These are phyloP conservation scores for Aechmea fasciata DNA, from an alignment of 176 grass and related monocot species.

Conservation along the genomic window DNA sequence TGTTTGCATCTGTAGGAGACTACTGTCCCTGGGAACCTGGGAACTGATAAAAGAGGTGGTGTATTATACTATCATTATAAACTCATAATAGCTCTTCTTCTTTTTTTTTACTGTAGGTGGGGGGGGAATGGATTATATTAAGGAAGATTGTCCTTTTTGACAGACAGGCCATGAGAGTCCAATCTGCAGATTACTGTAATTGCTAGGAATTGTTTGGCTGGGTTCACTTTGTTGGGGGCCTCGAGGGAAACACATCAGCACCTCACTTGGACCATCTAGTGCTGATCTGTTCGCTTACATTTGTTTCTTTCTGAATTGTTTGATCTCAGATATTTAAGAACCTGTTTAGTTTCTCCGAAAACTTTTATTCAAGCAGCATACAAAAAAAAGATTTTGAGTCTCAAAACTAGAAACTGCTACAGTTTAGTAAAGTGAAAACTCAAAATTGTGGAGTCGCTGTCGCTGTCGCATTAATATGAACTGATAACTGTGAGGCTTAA, in stretches of 20 bases:
- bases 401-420: too few species aligned
- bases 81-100: neutral
- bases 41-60: constrained; percentile 5
- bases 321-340: neutral
- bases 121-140: neutral
- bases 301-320: neutral
- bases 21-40: constrained; percentile 2
- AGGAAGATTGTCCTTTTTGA: constrained; percentile 2
- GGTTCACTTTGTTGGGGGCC: neutral
- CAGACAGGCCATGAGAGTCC: constrained; percentile 21
- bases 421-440: neutral
- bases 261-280: too few species aligned
- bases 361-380: too few species aligned
- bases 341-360: too few species aligned
- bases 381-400: too few species aligned
- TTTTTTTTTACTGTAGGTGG: too few species aligned
- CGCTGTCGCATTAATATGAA: constrained; percentile 12
- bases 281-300: too few species aligned
- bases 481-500: constrained; percentile 11
- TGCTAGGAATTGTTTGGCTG: neutral
- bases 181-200: neutral
- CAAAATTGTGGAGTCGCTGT: constrained; percentile 30
- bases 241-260: neutral
- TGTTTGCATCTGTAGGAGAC: constrained; percentile 14
- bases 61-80: neutral